Conservation (phyloP, 192 early-diverging fungal species). For the Chytriomyces sp. region DNA sequence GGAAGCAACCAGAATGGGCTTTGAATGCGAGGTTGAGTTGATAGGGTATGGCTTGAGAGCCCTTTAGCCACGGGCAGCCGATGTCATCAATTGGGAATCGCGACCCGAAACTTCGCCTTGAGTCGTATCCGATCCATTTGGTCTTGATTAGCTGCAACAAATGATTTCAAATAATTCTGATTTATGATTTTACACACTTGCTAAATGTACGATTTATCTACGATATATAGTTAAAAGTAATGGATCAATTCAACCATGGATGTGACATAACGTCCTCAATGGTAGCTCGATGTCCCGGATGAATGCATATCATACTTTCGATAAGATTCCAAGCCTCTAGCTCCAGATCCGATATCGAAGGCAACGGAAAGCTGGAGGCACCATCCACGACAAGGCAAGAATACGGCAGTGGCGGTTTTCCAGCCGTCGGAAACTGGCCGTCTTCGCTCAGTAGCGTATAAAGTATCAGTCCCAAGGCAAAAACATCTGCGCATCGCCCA, state of each 20-base stretch:
- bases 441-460: conserved; percentile 14
- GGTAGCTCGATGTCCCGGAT: conserved; percentile 3
- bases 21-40: no score
- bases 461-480: conserved; percentile 30
- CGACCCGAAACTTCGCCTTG: not conserved
- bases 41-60: not conserved
- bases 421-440: not conserved
- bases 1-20: no score
- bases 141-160: not conserved
- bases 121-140: not conserved
- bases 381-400: not conserved
- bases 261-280: conserved; percentile 27
- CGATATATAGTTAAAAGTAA: no score
- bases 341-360: conserved; percentile 5
- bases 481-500: conserved; percentile 18
- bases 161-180: not conserved
- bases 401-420: not conserved
- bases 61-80: not conserved
- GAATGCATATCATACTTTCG: conserved; percentile 18
- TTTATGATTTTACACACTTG: not conserved
- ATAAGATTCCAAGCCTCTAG: conserved; percentile 24
- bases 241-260: conserved; percentile 22
- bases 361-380: not conserved
- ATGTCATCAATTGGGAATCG: not conserved
- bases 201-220: no score